A percentile compares a stretch with the other conserved stretches of the same genome.
These are phyloP conservation scores for Dentiscutata heterogama DNA, from an alignment of 371 early-diverging fungal species.

Conservation along the genomic window DNA sequence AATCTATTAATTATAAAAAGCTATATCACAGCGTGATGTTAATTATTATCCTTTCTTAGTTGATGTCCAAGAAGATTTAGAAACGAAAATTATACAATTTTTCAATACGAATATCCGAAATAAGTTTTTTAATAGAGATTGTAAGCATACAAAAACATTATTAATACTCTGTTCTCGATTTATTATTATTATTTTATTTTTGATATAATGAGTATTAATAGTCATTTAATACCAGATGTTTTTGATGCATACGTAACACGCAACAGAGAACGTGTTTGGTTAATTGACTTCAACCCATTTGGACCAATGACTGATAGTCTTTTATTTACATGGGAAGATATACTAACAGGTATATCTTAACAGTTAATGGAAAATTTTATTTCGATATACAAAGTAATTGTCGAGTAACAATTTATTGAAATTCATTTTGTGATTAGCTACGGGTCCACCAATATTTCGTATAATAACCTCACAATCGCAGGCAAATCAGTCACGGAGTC, in stretches of 20 bases:
- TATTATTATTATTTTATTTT: background rate
- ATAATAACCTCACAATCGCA: slow-evolving; percentile 63
- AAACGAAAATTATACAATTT: slow-evolving; percentile 68
- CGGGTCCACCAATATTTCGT: slow-evolving; percentile 50
- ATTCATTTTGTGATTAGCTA: background rate
- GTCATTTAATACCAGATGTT: slow-evolving; percentile 66
- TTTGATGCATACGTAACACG: slow-evolving; percentile 88
- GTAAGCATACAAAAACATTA: slow-evolving; percentile 43
- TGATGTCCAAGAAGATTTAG: slow-evolving; percentile 66
- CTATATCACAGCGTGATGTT: slow-evolving; percentile 77
- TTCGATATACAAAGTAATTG: background rate
- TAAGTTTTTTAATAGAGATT: slow-evolving; percentile 62
- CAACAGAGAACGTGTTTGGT: slow-evolving; percentile 65
- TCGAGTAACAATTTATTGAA: slow-evolving; percentile 47
- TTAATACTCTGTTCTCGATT: background rate
- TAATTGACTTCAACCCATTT: slow-evolving; percentile 94
- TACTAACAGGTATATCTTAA: slow-evolving; percentile 60
- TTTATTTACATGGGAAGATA: slow-evolving; percentile 84
- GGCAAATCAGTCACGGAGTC: slow-evolving; percentile 54
- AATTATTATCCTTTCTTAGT: slow-evolving; percentile 82
- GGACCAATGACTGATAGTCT: slow-evolving; percentile 80
- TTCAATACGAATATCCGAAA: slow-evolving; percentile 70
- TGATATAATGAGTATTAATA: background rate
- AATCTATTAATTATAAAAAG: slow-evolving; percentile 47
- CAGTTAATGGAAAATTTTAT: background rate